Evolutionary conservation across 805 yeast species (phyloP), one percentile per base, ranked within the genome.

Genomic region (Wickerhamomyces chaumierensis): DNA sequence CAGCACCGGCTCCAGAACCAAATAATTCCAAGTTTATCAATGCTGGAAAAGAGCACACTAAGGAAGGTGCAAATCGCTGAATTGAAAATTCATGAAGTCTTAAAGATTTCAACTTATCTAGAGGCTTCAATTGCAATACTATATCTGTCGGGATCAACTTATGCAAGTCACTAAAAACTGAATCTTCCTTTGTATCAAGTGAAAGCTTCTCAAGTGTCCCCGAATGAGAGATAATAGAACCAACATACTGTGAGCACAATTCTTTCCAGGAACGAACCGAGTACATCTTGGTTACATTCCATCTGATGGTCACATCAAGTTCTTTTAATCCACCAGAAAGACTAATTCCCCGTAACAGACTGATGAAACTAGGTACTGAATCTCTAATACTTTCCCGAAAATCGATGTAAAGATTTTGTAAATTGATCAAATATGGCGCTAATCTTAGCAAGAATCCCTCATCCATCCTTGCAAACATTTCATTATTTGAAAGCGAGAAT

Each of bases 1-100:
- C 60, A 2, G 74, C 75, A 1, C 75, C 72, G 0, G 78, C 68
- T 18, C 66, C 63, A 16, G 66, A 49, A 0, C 78, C 79, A 37
- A 67, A 63, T 2, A 74, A 52, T 51, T 71, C 71, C 8, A 75
- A 48, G 25, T 51, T 58, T 15, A 46, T 37, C 32, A 71, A 46
- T 1, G 44, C 39, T 2, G 51, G 47, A 4, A 67, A 48, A 2
- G 35, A 21, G 3, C 42, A 31, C 0, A 62, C 48, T 20, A 71
- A 52, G n/a, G 51, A 28, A 16, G 44, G 48, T 18, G 51, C 49
- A 34, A 47, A 55, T 3, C 56, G 53, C 12, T 54, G 49, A 16
- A 58, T 33, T 1, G 66, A 48, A 36, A 58, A 48, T 2, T 63
- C 60, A 50, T 66, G 69, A 14, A 73, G 37, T 29, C 78, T 53